A percentile compares a stretch with the other conserved stretches of the same genome.
Conservation (phyloP, 768 basidiomycete genomes). For the Pleurotus salmoneostramineus region DNA sequence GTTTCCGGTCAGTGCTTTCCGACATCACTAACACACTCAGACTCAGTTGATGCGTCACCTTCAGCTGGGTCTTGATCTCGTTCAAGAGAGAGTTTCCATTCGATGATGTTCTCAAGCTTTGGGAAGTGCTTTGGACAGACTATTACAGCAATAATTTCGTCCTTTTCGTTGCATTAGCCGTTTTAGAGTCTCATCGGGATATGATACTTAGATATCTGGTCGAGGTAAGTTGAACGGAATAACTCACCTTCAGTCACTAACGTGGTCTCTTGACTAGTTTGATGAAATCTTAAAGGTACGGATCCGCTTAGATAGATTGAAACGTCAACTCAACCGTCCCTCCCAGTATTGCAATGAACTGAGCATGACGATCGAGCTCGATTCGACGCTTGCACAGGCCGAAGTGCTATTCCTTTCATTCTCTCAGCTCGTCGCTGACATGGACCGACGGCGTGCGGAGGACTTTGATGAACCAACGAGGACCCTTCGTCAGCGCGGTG, state of each 20-base stretch:
- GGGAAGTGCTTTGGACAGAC: slow-evolving; percentile 94
- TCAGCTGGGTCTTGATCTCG: slow-evolving; percentile 84
- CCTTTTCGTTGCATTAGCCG: slow-evolving; percentile 91
- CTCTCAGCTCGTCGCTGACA: slow-evolving; percentile 80
- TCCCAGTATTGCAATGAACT: slow-evolving; percentile 87
- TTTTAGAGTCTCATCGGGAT: slow-evolving; percentile 93
- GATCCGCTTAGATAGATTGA: too few relatives aligned
- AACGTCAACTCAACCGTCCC: too few relatives aligned
- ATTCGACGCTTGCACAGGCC: slow-evolving; percentile 91
- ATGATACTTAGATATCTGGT: slow-evolving; percentile 93
- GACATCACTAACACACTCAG: neutral
- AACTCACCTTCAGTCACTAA: neutral
- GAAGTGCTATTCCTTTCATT: slow-evolving; percentile 96
- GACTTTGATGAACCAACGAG: slow-evolving; percentile 36
- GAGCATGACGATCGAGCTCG: slow-evolving; percentile 96
- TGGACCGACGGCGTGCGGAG: slow-evolving; percentile 77
- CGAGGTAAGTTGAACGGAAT: slow-evolving; percentile 50
- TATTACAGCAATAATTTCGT: slow-evolving; percentile 86
- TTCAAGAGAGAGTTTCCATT: slow-evolving; percentile 98
- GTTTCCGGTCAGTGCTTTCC: slow-evolving; percentile 73
- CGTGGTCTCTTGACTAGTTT: slow-evolving; percentile 42
- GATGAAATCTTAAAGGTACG: slow-evolving; percentile 74
- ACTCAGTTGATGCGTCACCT: neutral
- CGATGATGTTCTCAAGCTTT: slow-evolving; percentile 82
- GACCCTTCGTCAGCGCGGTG: slow-evolving; percentile 17